Evolutionary conservation across 179 eudicot species (phyloP), one percentile per base, ranked within the genome.

Genomic region (Amaranthus tricolor): DNA sequence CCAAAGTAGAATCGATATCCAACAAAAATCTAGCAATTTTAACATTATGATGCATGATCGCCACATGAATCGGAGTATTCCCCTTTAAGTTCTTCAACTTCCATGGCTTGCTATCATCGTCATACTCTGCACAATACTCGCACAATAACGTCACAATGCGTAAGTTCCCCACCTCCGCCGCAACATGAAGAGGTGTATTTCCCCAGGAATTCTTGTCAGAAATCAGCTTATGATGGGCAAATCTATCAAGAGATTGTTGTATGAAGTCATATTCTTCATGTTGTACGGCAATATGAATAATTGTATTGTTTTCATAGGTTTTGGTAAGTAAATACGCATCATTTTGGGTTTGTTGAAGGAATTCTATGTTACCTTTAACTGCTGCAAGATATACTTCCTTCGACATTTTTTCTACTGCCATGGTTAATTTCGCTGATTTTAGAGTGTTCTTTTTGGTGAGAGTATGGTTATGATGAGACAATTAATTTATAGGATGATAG

Each of bases 101-200:
- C 70, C 77, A 74, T 15, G 77, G 62, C 16, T 40, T 6, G 43
- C 13, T 9, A 45, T 5, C 43, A 17, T 4, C 55, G 0, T 62
- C 47, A 13, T 24, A 7, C 15, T 19, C 8, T 3, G 5, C 19
- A 57, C 5, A 31, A n/a, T 57, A 71, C 2, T 71, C 43, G 47
- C 4, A 45, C 6, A 72, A 49, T 50, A 48, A 9, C 9, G 2
- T 63, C 44, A 72, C 51, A 24, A 72, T 21, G 0, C 16, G n/a
- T 17, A 11, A 40, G 53, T 60, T 40, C 13, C 75, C 68, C 0
- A 60, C 70, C 62, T 63, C 53, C 6, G 77, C 77, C 15, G 76
- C 76, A 24, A 62, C 40, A 44, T 73, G 76, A 31, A 63, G 70
- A n/a, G 76, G 60, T 3, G 71, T 75, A 65, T 75, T 66, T 10